Base-by-base conservation (phyloP, 805 yeast genomes). In the Kuraishia borneana region DNA sequence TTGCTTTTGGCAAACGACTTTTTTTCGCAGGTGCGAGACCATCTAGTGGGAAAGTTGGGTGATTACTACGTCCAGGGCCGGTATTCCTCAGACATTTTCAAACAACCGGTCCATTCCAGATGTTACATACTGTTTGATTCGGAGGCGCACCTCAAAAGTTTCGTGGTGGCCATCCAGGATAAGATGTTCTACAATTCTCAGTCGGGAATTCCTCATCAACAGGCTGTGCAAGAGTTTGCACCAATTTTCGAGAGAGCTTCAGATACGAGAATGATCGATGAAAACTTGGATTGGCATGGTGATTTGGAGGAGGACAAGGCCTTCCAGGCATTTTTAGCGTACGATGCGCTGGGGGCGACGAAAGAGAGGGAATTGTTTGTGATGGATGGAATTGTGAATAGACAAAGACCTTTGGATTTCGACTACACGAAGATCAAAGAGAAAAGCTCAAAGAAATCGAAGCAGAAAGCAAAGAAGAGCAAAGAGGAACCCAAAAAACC, bases 31-130 rank as follows among this genome's bases (percentile, higher is more conserved):
- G 10, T 33, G 8, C 8, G 18, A 8, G 27, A 17, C 12, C 12
- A 12, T 10, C 17, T 28, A 10, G 4, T 10, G 9, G 8, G 14
- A 21, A 19, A 13, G 6, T 3, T 10, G 10, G 8, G 18, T 2
- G 41, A 39, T 21, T 65, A 67, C 42, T 70, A 63, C 46, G 60
- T 63, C 2, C 38, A 47, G 34, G 76, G 76, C 2, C 42, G 48
- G 13, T 58, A 58, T 34, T 51, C 69, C 0, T 29, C 34, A 1
- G 53, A 51, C 14, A 64, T 65, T 1, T 66, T 56, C 38, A 64
- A 63, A 28, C 40, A 44, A 10, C 66, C 69, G 0, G 45, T 46
- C 1, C 52, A 50, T 37, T 66, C 74, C 2, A 47, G 72, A 38
- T 61, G 65, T 9, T 69, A 63, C 44, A 40, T 65, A 2, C 36